phyloP scores from a whole-genome alignment of 208 protist species.

The Leishmania amazonensis region DNA sequence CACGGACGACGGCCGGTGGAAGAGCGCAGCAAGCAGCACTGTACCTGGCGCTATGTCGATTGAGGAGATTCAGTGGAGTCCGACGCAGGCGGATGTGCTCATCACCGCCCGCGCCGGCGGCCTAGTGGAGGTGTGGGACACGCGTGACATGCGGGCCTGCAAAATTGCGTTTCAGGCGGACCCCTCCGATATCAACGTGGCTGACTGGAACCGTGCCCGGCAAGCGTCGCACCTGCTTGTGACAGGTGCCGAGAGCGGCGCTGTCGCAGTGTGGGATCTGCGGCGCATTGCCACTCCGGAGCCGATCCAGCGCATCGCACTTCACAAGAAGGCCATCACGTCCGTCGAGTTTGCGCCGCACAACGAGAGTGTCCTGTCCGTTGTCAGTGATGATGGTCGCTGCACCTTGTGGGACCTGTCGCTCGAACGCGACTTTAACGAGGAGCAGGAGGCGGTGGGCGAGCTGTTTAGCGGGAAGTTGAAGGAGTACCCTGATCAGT shows the following conservation, averaged over 20 bases:
- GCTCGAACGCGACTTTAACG: slow-evolving; percentile 96
- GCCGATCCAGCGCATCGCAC: slow-evolving; percentile 90
- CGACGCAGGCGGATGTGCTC: slow-evolving; percentile 92
- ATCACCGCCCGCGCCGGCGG: slow-evolving; percentile 80
- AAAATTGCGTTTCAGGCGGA: slow-evolving; percentile 83
- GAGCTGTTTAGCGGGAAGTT: slow-evolving; percentile 80
- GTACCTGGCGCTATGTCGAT: slow-evolving; percentile 67
- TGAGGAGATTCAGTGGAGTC: slow-evolving; percentile 98
- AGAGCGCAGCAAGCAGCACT: slow-evolving; percentile 71
- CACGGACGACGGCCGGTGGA: slow-evolving; percentile 75
- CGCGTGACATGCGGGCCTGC: slow-evolving; percentile 81
- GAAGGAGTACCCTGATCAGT: slow-evolving; percentile 91
- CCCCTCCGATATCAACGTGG: slow-evolving; percentile 97
- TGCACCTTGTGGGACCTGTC: slow-evolving; percentile 98
- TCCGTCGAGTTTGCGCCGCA: slow-evolving; percentile 97
- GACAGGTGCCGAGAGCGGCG: slow-evolving; percentile 97
- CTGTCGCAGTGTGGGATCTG: slow-evolving; percentile 97
- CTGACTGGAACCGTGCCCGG: slow-evolving; percentile 94
- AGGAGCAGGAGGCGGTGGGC: slow-evolving; percentile 82
- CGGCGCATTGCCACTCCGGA: slow-evolving; percentile 75
- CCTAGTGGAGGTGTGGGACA: slow-evolving; percentile 91
- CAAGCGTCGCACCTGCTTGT: slow-evolving; percentile 95
- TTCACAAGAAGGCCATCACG: slow-evolving; percentile 95
- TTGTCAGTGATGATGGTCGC: slow-evolving; percentile 93
- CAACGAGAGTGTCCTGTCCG: slow-evolving; percentile 96